Conservation (phyloP, 257 asterid genomes). For the Ligustrum vulgare region DNA sequence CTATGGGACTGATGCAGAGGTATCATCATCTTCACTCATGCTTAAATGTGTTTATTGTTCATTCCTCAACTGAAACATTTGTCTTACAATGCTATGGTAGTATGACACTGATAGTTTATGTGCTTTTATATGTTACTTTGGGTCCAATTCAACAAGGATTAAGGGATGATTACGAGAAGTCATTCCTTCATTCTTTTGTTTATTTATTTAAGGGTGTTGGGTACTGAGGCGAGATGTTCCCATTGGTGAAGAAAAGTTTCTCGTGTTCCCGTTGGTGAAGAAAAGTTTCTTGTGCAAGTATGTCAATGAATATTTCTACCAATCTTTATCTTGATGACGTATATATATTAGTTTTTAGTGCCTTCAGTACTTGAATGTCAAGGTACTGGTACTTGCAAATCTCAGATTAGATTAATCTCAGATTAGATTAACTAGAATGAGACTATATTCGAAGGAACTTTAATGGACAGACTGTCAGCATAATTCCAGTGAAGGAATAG, state of each 20-base stretch:
- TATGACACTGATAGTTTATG: background rate
- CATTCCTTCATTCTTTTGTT: background rate
- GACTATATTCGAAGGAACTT: background rate
- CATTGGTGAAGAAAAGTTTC: background rate
- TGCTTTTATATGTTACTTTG: background rate
- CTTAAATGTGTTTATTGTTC: background rate
- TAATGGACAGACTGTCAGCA: background rate
- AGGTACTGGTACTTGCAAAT: background rate
- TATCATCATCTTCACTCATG: conserved; percentile 18
- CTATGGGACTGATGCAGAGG: conserved; percentile 97
- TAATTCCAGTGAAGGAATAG: background rate
- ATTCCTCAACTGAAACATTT: background rate
- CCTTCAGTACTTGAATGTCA: background rate
- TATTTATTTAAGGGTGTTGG: background rate
- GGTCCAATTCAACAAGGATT: background rate
- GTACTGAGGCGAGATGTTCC: background rate
- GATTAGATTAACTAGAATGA: conserved; percentile 5
- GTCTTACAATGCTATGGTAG: background rate
- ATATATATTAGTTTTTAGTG: background rate
- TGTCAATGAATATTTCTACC: no score
- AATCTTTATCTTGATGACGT: background rate
- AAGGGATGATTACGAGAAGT: background rate
- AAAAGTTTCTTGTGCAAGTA: background rate
- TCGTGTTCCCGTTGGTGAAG: background rate
- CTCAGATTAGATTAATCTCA: no score